Base-by-base conservation (phyloP, 2,329 filamentous ascomycete genomes). In the Colletotrichum orchidophilum region DNA sequence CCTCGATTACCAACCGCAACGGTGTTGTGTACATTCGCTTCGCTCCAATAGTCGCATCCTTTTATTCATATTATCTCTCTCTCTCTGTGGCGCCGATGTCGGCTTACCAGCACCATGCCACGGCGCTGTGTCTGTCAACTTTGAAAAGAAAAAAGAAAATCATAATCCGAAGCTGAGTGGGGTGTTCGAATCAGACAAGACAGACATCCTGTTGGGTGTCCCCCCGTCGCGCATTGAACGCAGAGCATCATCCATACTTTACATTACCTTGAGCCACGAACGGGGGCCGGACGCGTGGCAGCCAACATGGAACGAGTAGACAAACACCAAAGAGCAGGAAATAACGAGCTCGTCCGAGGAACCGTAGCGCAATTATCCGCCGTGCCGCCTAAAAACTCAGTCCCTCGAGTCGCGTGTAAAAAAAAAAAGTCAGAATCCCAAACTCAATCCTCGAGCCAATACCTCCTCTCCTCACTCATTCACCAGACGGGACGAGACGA, bases 1-100 rank as follows among this genome's bases (percentile, higher is more conserved):
- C n/a, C 49, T 49, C 15, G 50, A 49, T 58, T 21, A 53, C 42
- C 49, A 35, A 54, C 55, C 42, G 63, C 31, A 53, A 67, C 65
- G 60, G 65, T 39, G 33, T 64, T 55, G 35, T 29, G 31, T 49
- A 63, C 50, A 18, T 57, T 35, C 21, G 21, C 49, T 29, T 27
- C 35, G 50, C 50, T n/a, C n/a, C n/a, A 31, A 53, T 42, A 61
- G 42, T 61, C 12, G 31, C 31, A 52, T 31, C 63, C 9, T 46
- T 39, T 15, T 39, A 15, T 15, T 39, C 12, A 18, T 8, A 46
- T 46, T n/a, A 46, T 15, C n/a, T 7, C 39, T 46, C 21, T 15
- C 7, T 26, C 24, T 53, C 27, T 11, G 6, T 13, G 21, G 5
- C n/a, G 12, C 29, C 54, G 29, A 46, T 18, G 54, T 29, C 39